phyloP scores from a whole-genome alignment of 2,329 filamentous ascomycete genomes.

The Colletotrichum agaves region DNA sequence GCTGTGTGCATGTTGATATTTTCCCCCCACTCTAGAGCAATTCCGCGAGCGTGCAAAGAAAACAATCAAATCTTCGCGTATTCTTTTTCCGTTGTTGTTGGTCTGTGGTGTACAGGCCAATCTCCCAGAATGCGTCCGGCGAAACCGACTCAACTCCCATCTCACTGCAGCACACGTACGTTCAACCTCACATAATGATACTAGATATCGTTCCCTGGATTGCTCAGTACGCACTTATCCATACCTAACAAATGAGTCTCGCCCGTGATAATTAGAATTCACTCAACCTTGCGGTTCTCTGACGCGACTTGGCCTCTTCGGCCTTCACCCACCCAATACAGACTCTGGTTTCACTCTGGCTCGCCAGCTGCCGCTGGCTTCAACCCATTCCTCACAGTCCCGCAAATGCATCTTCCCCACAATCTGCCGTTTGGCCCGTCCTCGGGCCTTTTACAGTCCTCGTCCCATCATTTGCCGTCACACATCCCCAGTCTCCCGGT shows the following conservation, averaged over 20 bases:
- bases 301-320: not conserved
- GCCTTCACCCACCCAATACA: not conserved
- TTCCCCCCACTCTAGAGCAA: no score
- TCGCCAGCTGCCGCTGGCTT: not conserved
- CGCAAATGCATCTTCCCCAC: slow-evolving; percentile 29
- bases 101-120: not conserved
- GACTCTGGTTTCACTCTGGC: no score
- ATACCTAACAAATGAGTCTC: not conserved
- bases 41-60: not conserved
- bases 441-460: not conserved
- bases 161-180: not conserved
- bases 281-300: slow-evolving; percentile 3
- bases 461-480: not conserved
- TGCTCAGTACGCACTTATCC: slow-evolving; percentile 12
- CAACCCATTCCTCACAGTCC: not conserved
- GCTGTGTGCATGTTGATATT: slow-evolving; percentile 12
- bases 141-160: not conserved
- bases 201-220: not conserved
- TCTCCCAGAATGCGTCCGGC: not conserved
- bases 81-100: not conserved
- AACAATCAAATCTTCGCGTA: not conserved
- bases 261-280: not conserved
- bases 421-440: not conserved
- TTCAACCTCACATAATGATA: no score
- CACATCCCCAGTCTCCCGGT: not conserved